Percentiles rank a stretch among this genome's conserved stretches.
Conservation (phyloP, 495 filamentous ascomycete species). For the Niebla homalea region DNA sequence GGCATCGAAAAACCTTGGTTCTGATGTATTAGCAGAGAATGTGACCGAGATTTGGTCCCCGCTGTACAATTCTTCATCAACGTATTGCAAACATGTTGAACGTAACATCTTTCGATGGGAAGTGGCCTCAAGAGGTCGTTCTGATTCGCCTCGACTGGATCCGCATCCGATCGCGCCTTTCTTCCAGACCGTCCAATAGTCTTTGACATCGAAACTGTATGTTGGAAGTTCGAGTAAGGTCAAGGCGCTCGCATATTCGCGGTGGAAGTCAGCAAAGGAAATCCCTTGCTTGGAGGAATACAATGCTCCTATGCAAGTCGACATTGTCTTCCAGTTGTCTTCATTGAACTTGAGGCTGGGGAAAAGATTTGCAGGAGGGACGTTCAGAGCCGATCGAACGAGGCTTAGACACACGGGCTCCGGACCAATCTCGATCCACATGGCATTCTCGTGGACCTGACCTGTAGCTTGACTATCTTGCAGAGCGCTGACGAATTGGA, state of each 20-base stretch:
- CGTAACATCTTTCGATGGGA: background rate
- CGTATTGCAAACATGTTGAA: constrained; percentile 3
- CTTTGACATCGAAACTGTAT: constrained; percentile 54
- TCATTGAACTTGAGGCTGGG: constrained; percentile 19
- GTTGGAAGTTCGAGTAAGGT: constrained; percentile 43
- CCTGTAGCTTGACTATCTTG: constrained; percentile 28
- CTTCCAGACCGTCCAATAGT: constrained; percentile 43
- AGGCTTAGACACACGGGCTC: constrained; percentile 43
- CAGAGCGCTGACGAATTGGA: constrained; percentile 14
- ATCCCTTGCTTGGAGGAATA: constrained; percentile 44
- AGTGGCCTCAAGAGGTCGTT: constrained; percentile 5
- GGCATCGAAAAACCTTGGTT: constrained; percentile 33
- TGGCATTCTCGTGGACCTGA: constrained; percentile 31
- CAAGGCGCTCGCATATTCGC: constrained; percentile 38
- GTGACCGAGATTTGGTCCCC: constrained; percentile 34
- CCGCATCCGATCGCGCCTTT: constrained; percentile 33
- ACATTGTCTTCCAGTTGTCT: constrained; percentile 42
- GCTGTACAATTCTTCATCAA: constrained; percentile 37
- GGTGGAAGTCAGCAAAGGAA: constrained; percentile 52
- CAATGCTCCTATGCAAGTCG: constrained; percentile 35
- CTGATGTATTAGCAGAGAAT: constrained; percentile 40
- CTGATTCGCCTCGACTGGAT: constrained; percentile 12
- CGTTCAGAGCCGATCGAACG: constrained; percentile 41
- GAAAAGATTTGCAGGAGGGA: background rate
- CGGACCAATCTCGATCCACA: constrained; percentile 43